A percentile compares a stretch with the other conserved stretches of the same genome.
These are phyloP conservation scores for Alternaria triticina DNA, from an alignment of 2,329 filamentous ascomycete species.

Conservation along the genomic window DNA sequence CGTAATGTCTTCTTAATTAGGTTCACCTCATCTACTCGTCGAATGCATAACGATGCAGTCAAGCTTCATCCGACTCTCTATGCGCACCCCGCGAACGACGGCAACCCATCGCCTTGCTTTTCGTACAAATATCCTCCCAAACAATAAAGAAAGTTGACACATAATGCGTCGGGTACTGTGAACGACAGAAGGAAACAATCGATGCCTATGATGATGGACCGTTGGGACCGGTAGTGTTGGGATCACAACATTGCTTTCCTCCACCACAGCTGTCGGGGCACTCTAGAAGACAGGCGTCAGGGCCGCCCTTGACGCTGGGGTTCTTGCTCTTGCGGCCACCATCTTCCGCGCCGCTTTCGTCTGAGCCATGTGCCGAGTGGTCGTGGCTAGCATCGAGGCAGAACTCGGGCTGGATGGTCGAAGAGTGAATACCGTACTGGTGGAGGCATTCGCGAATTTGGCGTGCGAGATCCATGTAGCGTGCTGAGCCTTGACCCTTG, in stretches of 20 bases:
- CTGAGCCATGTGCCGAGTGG: constrained; percentile 45
- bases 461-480: constrained; percentile 89
- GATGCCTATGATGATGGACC: constrained; percentile 17
- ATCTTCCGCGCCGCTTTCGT: constrained; percentile 42
- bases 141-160: not conserved
- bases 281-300: constrained; percentile 51
- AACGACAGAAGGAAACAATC: not conserved
- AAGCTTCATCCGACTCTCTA: not conserved
- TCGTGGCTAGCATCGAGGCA: constrained; percentile 54
- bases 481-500: constrained; percentile 74
- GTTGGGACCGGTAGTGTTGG: constrained; percentile 36
- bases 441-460: constrained; percentile 88
- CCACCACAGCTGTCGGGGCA: constrained; percentile 53
- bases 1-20: not conserved
- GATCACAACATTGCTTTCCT: constrained; percentile 52
- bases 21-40: not conserved
- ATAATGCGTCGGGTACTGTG: not conserved
- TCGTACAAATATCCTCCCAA: not conserved
- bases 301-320: constrained; percentile 45
- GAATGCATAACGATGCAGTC: not conserved
- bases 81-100: not conserved
- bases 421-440: constrained; percentile 94
- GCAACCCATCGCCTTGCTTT: not conserved
- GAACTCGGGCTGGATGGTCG: constrained; percentile 95
- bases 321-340: constrained; percentile 38